These are phyloP conservation scores for Nidularia pulvinata DNA, from an alignment of 768 basidiomycete species.

Conservation along the genomic window DNA sequence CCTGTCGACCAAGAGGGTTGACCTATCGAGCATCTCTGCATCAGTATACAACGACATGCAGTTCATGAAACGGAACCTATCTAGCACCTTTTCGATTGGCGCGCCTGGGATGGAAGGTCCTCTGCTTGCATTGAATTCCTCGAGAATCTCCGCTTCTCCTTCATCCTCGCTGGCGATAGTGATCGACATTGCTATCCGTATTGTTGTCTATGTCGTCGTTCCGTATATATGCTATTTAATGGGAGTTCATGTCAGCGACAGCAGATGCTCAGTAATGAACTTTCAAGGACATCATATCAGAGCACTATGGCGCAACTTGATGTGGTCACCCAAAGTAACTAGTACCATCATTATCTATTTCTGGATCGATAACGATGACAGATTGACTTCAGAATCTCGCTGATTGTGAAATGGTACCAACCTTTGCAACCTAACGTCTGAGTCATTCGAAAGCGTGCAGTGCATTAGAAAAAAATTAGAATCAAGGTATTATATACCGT, in stretches of 20 bases:
- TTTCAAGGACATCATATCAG: neutral
- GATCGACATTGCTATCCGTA: neutral
- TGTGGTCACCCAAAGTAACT: no score
- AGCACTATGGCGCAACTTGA: no score
- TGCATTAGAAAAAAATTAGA: no score
- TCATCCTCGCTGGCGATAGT: neutral
- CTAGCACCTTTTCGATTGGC: slow-evolving; percentile 20
- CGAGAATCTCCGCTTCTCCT: neutral
- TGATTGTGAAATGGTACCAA: no score
- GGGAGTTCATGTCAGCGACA: neutral
- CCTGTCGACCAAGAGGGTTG: slow-evolving; percentile 26
- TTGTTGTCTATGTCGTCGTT: no score
- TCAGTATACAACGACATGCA: neutral
- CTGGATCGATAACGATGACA: no score
- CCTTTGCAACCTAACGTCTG: no score
- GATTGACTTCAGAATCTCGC: no score
- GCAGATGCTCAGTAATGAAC: neutral
- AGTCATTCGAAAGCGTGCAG: no score
- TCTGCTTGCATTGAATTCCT: neutral
- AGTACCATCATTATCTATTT: no score
- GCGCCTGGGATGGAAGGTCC: slow-evolving; percentile 8
- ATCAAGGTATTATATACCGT: no score
- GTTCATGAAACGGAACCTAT: neutral
- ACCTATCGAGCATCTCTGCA: slow-evolving; percentile 8
- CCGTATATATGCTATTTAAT: no score